Conservation (phyloP, 345 rosid genomes). For the Brassica cretica region DNA sequence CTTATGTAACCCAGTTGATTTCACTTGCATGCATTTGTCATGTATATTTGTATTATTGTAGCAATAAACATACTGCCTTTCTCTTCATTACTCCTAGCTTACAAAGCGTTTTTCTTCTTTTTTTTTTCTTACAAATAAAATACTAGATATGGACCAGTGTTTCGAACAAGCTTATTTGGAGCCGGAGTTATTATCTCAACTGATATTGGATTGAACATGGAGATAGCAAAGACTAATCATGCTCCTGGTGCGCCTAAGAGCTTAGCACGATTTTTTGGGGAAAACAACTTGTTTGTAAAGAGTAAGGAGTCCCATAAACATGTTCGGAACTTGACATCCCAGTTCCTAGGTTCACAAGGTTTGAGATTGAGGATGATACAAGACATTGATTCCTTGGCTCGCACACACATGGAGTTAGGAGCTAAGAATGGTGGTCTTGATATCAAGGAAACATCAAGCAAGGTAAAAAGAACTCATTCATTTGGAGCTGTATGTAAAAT, state of each 20-base stretch:
- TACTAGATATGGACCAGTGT: not conserved
- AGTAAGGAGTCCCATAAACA: conserved; percentile 15
- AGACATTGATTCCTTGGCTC: conserved; percentile 20
- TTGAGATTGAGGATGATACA: conserved; percentile 4
- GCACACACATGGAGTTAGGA: conserved; percentile 20
- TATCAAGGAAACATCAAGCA: conserved; percentile 2
- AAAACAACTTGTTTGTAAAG: not conserved
- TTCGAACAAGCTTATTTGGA: not conserved
- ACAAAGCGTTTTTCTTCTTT: not conserved
- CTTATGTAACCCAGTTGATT: not conserved
- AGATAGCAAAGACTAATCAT: not conserved
- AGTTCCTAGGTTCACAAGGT: conserved; percentile 24
- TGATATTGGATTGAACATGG: not conserved
- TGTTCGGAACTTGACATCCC: conserved; percentile 12
- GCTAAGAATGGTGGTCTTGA: conserved; percentile 8
- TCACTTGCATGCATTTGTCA: not conserved
- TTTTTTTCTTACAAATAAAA: not conserved
- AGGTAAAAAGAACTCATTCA: not conserved
- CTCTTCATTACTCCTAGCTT: not conserved
- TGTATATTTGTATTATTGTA: not conserved
- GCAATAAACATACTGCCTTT: not conserved
- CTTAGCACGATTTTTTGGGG: not conserved
- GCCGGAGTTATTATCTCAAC: not conserved
- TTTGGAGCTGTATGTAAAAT: not conserved
- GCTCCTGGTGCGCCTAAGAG: not conserved